phyloP scores from a whole-genome alignment of 306 rosid genomes.

The Ziziphus jujuba region DNA sequence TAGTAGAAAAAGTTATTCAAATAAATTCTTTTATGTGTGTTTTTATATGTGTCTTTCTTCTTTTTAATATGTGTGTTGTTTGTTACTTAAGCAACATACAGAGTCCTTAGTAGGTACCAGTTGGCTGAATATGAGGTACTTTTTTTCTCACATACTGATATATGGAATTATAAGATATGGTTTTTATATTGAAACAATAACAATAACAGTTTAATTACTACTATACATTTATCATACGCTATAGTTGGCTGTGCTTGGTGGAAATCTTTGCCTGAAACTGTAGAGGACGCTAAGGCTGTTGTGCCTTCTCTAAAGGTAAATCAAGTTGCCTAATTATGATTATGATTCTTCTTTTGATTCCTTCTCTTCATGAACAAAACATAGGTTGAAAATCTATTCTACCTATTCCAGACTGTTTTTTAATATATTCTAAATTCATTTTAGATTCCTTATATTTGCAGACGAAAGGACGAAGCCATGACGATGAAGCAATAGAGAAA shows the following conservation, averaged over 20 bases:
- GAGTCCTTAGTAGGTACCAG: slow-evolving; percentile 32
- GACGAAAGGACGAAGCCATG: slow-evolving; percentile 24
- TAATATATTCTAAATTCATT: no score
- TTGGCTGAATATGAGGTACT: slow-evolving; percentile 32
- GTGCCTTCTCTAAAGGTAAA: slow-evolving; percentile 27
- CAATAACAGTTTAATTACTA: background rate
- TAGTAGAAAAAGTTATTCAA: no score
- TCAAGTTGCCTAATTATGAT: no score
- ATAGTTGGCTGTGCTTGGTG: slow-evolving; percentile 36
- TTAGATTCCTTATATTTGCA: background rate
- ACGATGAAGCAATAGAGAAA: slow-evolving; percentile 25
- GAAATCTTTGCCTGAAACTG: slow-evolving; percentile 35
- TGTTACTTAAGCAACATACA: slow-evolving; percentile 9
- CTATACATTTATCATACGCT: background rate
- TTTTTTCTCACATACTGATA: background rate
- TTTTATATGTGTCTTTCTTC: no score
- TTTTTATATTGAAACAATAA: background rate
- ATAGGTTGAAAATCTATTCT: no score
- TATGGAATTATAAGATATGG: background rate
- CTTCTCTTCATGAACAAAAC: no score
- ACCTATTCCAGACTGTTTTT: no score
- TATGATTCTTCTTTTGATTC: no score
- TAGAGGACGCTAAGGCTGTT: slow-evolving; percentile 27
- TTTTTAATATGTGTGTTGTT: background rate
- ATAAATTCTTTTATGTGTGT: background rate